Conservation (phyloP, 768 basidiomycete species). For the Chalciporus sphaerocephalus region DNA sequence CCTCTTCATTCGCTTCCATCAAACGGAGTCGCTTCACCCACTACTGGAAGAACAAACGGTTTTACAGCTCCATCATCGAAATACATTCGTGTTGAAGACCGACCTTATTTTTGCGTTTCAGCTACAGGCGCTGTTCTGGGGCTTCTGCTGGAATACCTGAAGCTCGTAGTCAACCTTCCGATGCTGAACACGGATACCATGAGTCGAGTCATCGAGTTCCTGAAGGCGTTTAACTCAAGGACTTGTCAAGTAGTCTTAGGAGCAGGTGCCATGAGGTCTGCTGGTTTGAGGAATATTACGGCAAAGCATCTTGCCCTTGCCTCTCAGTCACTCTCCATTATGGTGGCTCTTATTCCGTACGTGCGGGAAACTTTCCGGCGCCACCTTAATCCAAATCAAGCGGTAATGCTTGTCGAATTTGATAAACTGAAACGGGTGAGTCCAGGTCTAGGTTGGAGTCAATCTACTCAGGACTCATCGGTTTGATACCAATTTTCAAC, state of each 20-base stretch:
- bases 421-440: conserved; percentile 94
- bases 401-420: conserved; percentile 95
- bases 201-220: conserved; percentile 88
- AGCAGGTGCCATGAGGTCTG: conserved; percentile 98
- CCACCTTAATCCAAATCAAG: conserved; percentile 90
- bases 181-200: conserved; percentile 94
- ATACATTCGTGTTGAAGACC: conserved; percentile 75
- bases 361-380: conserved; percentile 92
- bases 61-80: conserved; percentile 40
- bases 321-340: conserved; percentile 91
- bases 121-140: conserved; percentile 75
- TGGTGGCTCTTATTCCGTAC: conserved; percentile 92
- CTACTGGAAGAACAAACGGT: conserved; percentile 20
- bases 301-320: conserved; percentile 97
- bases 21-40: conserved; percentile 13
- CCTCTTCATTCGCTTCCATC: conserved; percentile 1
- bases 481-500: background rate
- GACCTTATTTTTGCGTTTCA: conserved; percentile 77
- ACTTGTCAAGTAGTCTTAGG: conserved; percentile 98
- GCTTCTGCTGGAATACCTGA: conserved; percentile 80
- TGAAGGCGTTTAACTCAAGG: conserved; percentile 96
- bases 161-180: conserved; percentile 81
- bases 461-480: background rate
- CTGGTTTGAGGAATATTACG: conserved; percentile 96
- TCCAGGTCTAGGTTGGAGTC: conserved; percentile 12